These are phyloP conservation scores for bread wheat (Triticum aestivum) DNA, from an alignment of 176 grass and related monocot species.

Conservation along the genomic window IWGSC_CS_RefSeq_v2.1 NC_057807.1:56384476-56384975, in stretches of 20 bases:
- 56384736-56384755: background rate
- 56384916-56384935: constrained; percentile 91
- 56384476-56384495: constrained; percentile 4
- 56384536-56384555: constrained; percentile 92
- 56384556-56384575: constrained; percentile 82
- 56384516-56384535: constrained; percentile 89
- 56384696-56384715: background rate
- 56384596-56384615: constrained; percentile 88
- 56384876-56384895: constrained; percentile 66
- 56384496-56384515: background rate
- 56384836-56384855: background rate
- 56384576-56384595: constrained; percentile 92
- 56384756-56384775: background rate
- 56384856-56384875: constrained; percentile 2
- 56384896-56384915: constrained; percentile 82
- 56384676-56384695: background rate
- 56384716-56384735: background rate
- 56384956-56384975: constrained; percentile 65
- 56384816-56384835: background rate
- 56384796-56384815: background rate
- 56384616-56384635: constrained; percentile 78
- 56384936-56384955: constrained; percentile 62
- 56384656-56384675: background rate
- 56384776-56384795: background rate
- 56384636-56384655: background rate